These are phyloP conservation scores for Cercospora zeina DNA, from an alignment of 2,329 filamentous ascomycete species.

Conservation along the genomic window DNA sequence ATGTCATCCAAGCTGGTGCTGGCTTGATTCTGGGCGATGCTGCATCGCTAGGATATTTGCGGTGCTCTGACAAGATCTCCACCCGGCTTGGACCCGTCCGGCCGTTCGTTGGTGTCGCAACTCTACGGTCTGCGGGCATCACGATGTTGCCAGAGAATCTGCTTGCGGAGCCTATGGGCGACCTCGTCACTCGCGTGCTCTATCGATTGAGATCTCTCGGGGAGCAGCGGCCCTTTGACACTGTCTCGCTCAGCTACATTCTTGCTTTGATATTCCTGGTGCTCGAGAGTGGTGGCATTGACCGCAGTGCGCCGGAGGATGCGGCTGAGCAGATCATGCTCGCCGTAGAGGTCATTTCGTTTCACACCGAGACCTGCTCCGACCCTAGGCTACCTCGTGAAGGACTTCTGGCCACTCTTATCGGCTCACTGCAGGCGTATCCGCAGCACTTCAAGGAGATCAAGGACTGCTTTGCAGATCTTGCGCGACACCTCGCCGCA, in stretches of 20 bases:
- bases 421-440: slow-evolving; percentile 82
- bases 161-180: slow-evolving; percentile 75
- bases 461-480: slow-evolving; percentile 86
- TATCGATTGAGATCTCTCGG: slow-evolving; percentile 87
- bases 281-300: slow-evolving; percentile 76
- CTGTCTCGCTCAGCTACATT: slow-evolving; percentile 82
- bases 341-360: slow-evolving; percentile 82
- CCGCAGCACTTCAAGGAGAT: slow-evolving; percentile 92
- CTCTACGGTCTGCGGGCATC: slow-evolving; percentile 74
- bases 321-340: slow-evolving; percentile 86
- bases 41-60: slow-evolving; percentile 74
- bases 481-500: slow-evolving; percentile 78
- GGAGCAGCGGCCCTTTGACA: slow-evolving; percentile 92
- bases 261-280: slow-evolving; percentile 79
- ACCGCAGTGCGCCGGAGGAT: slow-evolving; percentile 66
- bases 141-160: slow-evolving; percentile 70
- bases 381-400: slow-evolving; percentile 74
- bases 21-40: slow-evolving; percentile 77
- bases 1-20: slow-evolving; percentile 75
- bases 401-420: slow-evolving; percentile 69
- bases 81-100: slow-evolving; percentile 72
- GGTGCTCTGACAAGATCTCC: slow-evolving; percentile 74
- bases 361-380: slow-evolving; percentile 78
- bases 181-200: slow-evolving; percentile 79
- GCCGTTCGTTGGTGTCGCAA: slow-evolving; percentile 83